Evolutionary conservation across 2,329 filamentous ascomycete genomes (phyloP).

Genomic region (Penicillium fuscoglaucum): DNA sequence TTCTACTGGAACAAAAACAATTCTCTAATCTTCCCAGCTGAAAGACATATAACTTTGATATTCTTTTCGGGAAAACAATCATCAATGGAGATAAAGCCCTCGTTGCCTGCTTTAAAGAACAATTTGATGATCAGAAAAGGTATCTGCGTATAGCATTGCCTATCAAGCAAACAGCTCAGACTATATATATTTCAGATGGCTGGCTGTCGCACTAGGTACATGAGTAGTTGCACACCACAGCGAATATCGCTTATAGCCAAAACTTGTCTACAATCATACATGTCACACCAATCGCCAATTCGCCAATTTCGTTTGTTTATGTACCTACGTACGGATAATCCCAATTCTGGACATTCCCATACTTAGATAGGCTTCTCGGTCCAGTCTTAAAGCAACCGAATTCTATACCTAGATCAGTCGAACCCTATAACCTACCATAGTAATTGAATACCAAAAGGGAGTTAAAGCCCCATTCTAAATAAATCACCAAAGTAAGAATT

Average conservation of each 20-base stretch:
- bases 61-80: no score
- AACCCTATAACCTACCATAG: neutral
- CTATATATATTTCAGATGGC: neutral
- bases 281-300: neutral
- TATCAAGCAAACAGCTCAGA: neutral
- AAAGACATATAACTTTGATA: neutral
- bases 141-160: neutral
- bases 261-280: no score
- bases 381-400: neutral
- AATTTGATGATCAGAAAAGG: neutral
- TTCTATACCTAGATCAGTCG: neutral
- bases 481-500: neutral
- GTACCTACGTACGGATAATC: no score
- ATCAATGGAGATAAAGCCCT: neutral
- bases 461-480: fast-evolving
- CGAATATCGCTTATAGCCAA: neutral
- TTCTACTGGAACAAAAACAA: neutral
- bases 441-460: neutral
- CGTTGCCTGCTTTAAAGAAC: neutral
- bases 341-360: no score
- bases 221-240: no score
- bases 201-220: neutral
- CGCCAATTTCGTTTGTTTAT: no score
- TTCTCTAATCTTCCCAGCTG: no score
- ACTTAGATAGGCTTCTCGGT: neutral